Conservation (phyloP, 1,284 basidiomycete species). For the Cronartium ribicola region DNA sequence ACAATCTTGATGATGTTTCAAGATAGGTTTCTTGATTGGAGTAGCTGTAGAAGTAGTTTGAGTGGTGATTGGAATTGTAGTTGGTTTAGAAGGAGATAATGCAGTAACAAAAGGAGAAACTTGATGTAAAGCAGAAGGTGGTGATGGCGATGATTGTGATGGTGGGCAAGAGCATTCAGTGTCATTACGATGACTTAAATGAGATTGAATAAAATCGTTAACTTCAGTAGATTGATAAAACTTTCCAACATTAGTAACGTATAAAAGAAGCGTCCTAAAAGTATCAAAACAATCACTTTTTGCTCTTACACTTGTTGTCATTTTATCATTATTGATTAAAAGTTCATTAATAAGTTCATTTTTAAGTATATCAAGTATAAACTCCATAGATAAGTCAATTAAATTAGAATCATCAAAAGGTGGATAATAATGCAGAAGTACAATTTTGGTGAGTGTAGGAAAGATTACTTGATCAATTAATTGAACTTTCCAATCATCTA, state of each 20-base stretch:
- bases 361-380: slow-evolving; percentile 33
- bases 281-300: slow-evolving; percentile 33
- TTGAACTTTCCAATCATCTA: slow-evolving; percentile 51
- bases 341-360: slow-evolving; percentile 39
- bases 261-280: slow-evolving; percentile 23
- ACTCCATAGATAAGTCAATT: slow-evolving; percentile 21
- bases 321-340: slow-evolving; percentile 26
- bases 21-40: slow-evolving; percentile 48
- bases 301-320: slow-evolving; percentile 7
- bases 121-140: slow-evolving; percentile 5
- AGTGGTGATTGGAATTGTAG: slow-evolving; percentile 65
- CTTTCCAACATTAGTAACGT: slow-evolving; percentile 16
- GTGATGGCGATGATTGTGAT: slow-evolving; percentile 12
- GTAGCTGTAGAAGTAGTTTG: slow-evolving; percentile 60
- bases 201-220: slow-evolving; percentile 13
- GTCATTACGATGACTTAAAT: background rate
- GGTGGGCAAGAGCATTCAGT: background rate
- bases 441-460: slow-evolving; percentile 29
- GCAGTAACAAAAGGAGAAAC: slow-evolving; percentile 44
- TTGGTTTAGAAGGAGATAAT: slow-evolving; percentile 59
- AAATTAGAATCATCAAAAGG: slow-evolving; percentile 28
- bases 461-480: slow-evolving; percentile 27
- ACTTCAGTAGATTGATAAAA: slow-evolving; percentile 23
- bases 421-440: slow-evolving; percentile 23
- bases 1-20: slow-evolving; percentile 50